Base-by-base conservation (phyloP, 768 basidiomycete species). In the Psilocybe cyanescens region DNA sequence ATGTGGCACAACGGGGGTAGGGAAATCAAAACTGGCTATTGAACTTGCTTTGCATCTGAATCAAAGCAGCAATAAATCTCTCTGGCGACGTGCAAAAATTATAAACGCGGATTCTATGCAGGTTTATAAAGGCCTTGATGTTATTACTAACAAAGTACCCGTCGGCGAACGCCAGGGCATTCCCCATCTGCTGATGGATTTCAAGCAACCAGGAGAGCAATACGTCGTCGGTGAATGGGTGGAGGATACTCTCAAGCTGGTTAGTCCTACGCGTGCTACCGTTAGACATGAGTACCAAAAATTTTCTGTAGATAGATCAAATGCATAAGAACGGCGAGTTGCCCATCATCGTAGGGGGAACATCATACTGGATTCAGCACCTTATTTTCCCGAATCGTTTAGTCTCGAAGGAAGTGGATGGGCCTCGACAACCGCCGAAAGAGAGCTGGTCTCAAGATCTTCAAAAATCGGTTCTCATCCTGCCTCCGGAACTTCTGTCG, bases 21-120 rank as follows among this genome's bases (percentile, higher is more conserved):
- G 97, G 54, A 99, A 99, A 76, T 96, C 95, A 11, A 91, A 92
- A 58, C 82, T 99, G 7, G 92, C 92, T 3, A 86, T 99, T 19
- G 89, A 97, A 60, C 83, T 99, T 14, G 96, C 96, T 28, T 80
- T 87, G 35, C 81, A 79, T 60, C 72, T 90, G 24, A 71, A 81
- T 9, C 73, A 79, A 47, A 67, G 64, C 35, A 58, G 68, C 45
- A 67, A 65, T 30, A 72, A 67, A 30, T 73, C 76, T 67, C 76
- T 74, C 49, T 90, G 86, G 83, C 75, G 73, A 12, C 85, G 87
- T 11, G 89, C 87, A 7, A 86, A 87, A 69, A 83, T 99, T 66
- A 89, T 99, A 71, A 99, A 98, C 71, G 94, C 96, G 8, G 97
- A 99, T 75, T 87, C 97, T 11, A 98, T 99, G 97, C 97, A 99